Conservation (phyloP, 2,329 filamentous ascomycete genomes). For the Cyphellophora attinorum region DNA sequence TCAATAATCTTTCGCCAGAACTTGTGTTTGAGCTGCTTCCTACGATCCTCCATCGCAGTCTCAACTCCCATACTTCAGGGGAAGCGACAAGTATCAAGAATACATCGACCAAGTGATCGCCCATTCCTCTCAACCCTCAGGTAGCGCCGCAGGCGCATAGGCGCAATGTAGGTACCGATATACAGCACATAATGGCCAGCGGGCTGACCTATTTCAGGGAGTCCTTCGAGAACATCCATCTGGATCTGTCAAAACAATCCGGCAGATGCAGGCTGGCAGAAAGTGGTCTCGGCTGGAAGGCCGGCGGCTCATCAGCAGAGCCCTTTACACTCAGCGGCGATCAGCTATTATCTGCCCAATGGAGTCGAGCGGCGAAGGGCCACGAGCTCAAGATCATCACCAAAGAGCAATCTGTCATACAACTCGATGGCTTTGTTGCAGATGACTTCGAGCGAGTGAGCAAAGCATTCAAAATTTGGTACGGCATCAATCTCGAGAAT, state of each 20-base stretch:
- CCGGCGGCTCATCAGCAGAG: constrained; percentile 65
- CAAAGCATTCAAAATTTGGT: constrained; percentile 98
- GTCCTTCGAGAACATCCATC: constrained; percentile 94
- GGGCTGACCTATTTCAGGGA: constrained; percentile 45
- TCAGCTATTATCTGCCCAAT: constrained; percentile 80
- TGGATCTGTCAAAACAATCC: constrained; percentile 85
- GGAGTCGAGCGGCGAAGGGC: constrained; percentile 86
- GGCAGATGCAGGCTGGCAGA: constrained; percentile 94
- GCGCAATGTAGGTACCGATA: background rate
- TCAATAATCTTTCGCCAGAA: no score
- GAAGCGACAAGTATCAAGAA: no score
- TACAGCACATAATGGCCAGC: no score
- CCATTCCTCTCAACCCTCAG: no score
- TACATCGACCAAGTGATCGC: no score
- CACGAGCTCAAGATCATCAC: constrained; percentile 89
- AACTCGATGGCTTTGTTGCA: constrained; percentile 89
- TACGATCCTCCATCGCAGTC: no score
- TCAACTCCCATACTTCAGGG: no score
- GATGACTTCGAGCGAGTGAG: constrained; percentile 86
- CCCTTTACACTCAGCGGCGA: constrained; percentile 86
- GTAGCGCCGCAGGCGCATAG: no score
- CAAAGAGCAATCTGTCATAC: constrained; percentile 73
- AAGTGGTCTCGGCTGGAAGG: constrained; percentile 92
- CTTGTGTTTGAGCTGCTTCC: no score
- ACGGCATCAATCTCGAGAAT: constrained; percentile 82